Evolutionary conservation across 1,284 basidiomycete genomes (phyloP).

Genomic region (Cryptococcus wingfieldii): DNA sequence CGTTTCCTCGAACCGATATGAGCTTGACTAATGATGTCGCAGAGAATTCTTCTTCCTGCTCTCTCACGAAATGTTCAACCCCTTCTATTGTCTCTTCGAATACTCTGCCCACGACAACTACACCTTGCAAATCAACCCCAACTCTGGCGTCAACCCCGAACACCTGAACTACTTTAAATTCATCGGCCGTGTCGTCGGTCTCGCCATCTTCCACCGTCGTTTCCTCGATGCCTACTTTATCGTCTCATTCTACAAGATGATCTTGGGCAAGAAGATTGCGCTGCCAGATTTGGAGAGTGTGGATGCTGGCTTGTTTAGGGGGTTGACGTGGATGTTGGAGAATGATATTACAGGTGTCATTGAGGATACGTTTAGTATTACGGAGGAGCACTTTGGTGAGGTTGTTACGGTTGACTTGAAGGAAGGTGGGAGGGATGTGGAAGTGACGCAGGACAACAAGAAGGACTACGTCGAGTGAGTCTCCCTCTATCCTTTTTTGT

Average conservation of each 20-base stretch:
- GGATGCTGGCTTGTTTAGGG: conserved; percentile 84
- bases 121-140: conserved; percentile 96
- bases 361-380: conserved; percentile 89
- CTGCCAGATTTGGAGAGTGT: conserved; percentile 85
- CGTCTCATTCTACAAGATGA: conserved; percentile 99
- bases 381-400: conserved; percentile 97
- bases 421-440: conserved; percentile 73
- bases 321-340: conserved; percentile 96
- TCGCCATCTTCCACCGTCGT: conserved; percentile 96
- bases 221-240: conserved; percentile 99
- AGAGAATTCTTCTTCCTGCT: conserved; percentile 99
- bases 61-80: conserved; percentile 97
- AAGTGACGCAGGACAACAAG: conserved; percentile 97
- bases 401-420: conserved; percentile 90
- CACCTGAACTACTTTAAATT: conserved; percentile 99
- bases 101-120: conserved; percentile 99
- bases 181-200: conserved; percentile 87
- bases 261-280: conserved; percentile 78
- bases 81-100: conserved; percentile 99
- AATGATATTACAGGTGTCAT: conserved; percentile 93
- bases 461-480: conserved; percentile 88
- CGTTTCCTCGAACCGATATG: conserved; percentile 6
- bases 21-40: conserved; percentile 3
- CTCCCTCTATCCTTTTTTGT: background rate
- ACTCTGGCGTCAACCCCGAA: conserved; percentile 96